A percentile compares a stretch with the other conserved stretches of the same genome.
phyloP scores from a whole-genome alignment of 345 rosid species.

The Sisymbrium altissimum region DNA sequence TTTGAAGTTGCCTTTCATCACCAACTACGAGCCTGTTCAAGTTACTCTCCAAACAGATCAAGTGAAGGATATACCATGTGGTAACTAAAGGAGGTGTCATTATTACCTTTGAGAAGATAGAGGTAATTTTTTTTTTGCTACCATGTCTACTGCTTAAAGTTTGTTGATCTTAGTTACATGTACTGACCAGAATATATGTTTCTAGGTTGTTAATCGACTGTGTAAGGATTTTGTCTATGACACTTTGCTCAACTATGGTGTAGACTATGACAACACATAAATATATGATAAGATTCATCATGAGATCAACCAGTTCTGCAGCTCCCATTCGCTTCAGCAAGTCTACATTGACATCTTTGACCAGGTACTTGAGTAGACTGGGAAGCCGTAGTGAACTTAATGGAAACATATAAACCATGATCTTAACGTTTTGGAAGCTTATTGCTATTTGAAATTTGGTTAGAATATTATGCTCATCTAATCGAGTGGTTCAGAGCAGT shows the following conservation, averaged over 20 bases:
- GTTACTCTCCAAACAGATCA: constrained; percentile 92
- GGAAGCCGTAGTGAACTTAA: neutral
- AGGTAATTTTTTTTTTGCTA: constrained; percentile 49
- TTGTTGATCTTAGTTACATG: constrained; percentile 5
- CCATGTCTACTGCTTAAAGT: neutral
- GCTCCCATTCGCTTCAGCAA: constrained; percentile 90
- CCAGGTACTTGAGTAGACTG: constrained; percentile 49
- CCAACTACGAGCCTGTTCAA: constrained; percentile 87
- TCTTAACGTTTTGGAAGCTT: neutral
- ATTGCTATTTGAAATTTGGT: too few relatives aligned
- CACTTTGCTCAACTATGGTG: constrained; percentile 78
- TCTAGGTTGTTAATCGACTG: constrained; percentile 83
- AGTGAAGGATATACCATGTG: constrained; percentile 92
- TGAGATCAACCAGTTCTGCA: constrained; percentile 97
- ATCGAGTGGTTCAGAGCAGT: neutral
- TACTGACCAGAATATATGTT: constrained; percentile 5
- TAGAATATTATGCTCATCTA: neutral
- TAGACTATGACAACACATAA: constrained; percentile 87
- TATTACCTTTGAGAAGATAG: constrained; percentile 93
- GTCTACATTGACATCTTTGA: constrained; percentile 95
- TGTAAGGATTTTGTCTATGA: constrained; percentile 77
- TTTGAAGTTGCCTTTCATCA: constrained; percentile 72
- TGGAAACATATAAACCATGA: neutral
- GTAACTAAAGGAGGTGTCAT: constrained; percentile 95
- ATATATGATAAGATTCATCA: constrained; percentile 98